Base-by-base conservation (phyloP, 2,329 filamentous ascomycete genomes). In the Xylaria multiplex region DNA sequence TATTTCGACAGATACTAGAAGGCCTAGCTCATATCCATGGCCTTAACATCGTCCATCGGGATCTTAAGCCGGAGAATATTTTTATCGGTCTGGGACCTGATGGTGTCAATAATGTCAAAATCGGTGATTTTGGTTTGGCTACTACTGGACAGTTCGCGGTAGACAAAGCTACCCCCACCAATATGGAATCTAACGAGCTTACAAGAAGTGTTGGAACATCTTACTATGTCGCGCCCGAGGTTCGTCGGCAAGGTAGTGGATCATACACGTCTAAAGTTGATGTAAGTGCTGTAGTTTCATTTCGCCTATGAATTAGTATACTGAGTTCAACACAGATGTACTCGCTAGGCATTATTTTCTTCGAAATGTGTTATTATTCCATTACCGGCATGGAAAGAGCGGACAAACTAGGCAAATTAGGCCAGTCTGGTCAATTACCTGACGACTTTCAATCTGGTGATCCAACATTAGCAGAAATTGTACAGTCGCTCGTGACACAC, bases 1-100 rank as follows among this genome's bases (percentile, higher is more conserved):
- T 98, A 4, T 94, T 98, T 70, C 89, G 95, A 37, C 95, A 98
- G 74, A 90, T 98, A 11, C 82, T 98, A 4, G 94, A 98, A 78
- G 96, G 95, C 0, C 81, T 99, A 46, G 90, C 88, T 14, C 93
- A 98, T 76, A 96, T 99, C 49, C 96, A 99, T 77, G 87, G 90
- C 11, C 86, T 95, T 65, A 93, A 92, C 56, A 97, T 99, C 70
- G 96, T 98, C 14, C 96, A 99, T 77, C 91, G 96, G 8, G 96
- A 99, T 77, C 84, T 99, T 32, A 99, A 99, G 77, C 96, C 96
- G 0, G 96, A 98, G 76, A 99, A 99, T 71, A 90, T 99, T 35
- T 99, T 99, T 80, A 96, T 99, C 70, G 83, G 83, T 42, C 82
- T 84, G 45, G 83, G 85, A 27, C 77, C 82, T 2, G 95, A 98